Evolutionary conservation across 371 early-diverging fungal species (phyloP).

Genomic region (Blyttiomyces sp.): DNA sequence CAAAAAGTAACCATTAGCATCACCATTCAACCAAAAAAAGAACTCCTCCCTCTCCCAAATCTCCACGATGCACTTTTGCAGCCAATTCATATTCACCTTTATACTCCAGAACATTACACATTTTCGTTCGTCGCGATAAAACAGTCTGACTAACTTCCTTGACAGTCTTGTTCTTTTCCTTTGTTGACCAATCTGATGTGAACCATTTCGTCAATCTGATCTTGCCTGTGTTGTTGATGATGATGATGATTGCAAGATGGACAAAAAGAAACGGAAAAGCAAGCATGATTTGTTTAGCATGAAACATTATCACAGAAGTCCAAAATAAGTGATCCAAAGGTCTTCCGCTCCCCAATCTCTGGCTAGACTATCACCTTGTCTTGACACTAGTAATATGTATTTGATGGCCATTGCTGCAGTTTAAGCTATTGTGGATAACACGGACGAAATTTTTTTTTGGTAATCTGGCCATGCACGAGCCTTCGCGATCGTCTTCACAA

Average conservation of each 20-base stretch:
- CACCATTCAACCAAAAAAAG: too few species aligned
- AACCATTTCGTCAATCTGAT: constrained; percentile 96
- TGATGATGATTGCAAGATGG: constrained; percentile 4
- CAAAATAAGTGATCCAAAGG: background rate
- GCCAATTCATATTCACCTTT: constrained; percentile 57
- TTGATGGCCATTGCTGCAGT: constrained; percentile 43
- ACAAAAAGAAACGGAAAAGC: background rate
- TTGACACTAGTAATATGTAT: constrained; percentile 48
- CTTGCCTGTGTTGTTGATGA: constrained; percentile 70
- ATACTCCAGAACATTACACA: constrained; percentile 97
- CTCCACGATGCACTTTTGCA: background rate
- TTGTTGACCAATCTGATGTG: constrained; percentile 75
- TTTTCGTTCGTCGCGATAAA: constrained; percentile 83
- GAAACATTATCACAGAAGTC: too few species aligned
- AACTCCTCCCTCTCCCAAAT: background rate
- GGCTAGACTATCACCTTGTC: constrained; percentile 30
- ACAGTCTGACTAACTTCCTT: constrained; percentile 92
- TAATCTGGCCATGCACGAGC: too few species aligned
- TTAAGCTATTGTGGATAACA: too few species aligned
- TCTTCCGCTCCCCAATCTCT: background rate
- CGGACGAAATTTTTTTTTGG: too few species aligned
- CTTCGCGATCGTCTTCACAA: too few species aligned
- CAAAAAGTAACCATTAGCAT: background rate
- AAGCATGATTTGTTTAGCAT: too few species aligned
- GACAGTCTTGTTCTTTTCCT: constrained; percentile 91